Conservation (phyloP, 768 basidiomycete genomes). For the Cystofilobasidium capitatum region DNA sequence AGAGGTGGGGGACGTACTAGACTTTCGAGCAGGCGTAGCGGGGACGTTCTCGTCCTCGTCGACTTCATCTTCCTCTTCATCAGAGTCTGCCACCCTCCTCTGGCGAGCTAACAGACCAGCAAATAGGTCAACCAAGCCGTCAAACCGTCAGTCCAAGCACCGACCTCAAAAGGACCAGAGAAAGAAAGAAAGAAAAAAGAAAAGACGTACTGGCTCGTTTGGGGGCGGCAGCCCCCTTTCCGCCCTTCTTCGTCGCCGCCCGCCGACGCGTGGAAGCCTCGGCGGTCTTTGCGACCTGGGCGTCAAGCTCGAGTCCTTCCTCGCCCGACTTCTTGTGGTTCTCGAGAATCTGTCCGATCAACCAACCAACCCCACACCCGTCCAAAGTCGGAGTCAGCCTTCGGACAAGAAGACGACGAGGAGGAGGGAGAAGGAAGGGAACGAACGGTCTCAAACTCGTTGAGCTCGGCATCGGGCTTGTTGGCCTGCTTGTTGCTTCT, state of each 20-base stretch:
- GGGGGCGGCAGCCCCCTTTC: background rate
- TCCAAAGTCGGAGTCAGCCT: background rate
- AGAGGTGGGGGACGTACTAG: background rate
- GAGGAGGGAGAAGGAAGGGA: background rate
- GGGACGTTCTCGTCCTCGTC: too few relatives aligned
- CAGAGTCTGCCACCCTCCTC: background rate
- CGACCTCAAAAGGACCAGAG: too few relatives aligned
- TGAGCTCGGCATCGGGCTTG: conserved; percentile 84
- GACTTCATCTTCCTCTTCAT: conserved; percentile 3
- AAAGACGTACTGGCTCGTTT: background rate
- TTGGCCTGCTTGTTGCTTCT: conserved; percentile 82
- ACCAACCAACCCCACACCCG: background rate
- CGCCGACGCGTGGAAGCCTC: conserved; percentile 52
- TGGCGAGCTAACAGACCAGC: background rate
- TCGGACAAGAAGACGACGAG: background rate
- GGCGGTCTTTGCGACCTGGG: conserved; percentile 70
- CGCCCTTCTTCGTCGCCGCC: conserved; percentile 29
- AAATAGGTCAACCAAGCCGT: too few relatives aligned
- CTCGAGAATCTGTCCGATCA: conserved; percentile 61
- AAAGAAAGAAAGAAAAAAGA: background rate
- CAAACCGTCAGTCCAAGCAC: too few relatives aligned
- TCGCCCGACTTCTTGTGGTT: conserved; percentile 74
- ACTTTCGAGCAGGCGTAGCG: background rate
- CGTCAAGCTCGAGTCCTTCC: conserved; percentile 84
- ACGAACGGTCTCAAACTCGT: conserved; percentile 80